phyloP scores from a whole-genome alignment of 179 eudicot species.

The Spergularia azorica region DNA sequence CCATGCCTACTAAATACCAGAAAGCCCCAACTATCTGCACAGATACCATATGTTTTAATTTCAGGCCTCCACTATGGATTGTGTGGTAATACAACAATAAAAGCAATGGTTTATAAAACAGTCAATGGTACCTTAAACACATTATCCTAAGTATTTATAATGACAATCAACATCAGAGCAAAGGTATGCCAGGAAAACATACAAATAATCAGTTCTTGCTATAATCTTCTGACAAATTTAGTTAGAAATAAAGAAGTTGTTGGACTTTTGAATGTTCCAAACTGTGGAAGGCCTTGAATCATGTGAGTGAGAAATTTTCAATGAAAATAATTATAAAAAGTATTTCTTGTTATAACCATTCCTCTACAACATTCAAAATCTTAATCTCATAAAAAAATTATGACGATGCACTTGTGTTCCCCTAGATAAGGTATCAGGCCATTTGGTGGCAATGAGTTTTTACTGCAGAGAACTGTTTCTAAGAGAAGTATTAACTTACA shows the following conservation, averaged over 20 bases:
- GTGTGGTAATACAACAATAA: neutral
- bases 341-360: too few species aligned
- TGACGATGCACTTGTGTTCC: too few species aligned
- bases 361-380: too few species aligned
- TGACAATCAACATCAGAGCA: neutral
- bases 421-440: too few species aligned
- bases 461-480: neutral
- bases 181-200: neutral
- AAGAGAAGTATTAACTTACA: constrained; percentile 47
- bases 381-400: too few species aligned
- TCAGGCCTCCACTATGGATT: neutral
- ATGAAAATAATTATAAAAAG: too few species aligned
- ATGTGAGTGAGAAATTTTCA: too few species aligned
- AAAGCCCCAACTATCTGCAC: constrained; percentile 89
- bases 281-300: neutral
- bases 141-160: neutral
- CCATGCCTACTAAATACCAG: constrained; percentile 83
- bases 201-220: neutral
- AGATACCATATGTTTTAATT: constrained; percentile 1
- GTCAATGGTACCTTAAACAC: neutral
- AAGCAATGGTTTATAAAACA: neutral
- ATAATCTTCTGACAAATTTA: neutral
- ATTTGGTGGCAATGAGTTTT: too few species aligned
- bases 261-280: neutral
- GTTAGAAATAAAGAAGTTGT: neutral